Evolutionary conservation across 148 eudicot genomes (phyloP).

Genomic region (Drosera capensis): DNA sequence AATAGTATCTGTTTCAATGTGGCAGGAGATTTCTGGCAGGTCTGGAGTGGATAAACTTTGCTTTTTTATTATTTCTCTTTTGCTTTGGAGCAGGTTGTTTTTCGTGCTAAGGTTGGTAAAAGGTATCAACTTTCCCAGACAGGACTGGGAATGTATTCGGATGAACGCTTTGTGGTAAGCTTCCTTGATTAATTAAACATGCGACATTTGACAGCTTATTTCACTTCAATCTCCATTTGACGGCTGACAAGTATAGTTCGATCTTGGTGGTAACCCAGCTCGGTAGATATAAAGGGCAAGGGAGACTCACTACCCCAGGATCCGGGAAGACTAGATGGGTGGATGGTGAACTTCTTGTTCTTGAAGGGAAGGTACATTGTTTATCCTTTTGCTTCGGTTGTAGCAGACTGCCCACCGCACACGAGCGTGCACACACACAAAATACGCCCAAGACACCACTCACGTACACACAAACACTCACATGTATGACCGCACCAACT

Average conservation of each 20-base stretch:
- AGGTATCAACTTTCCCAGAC: conserved; percentile 89
- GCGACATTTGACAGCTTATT: too few relatives aligned
- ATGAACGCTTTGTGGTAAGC: too few relatives aligned
- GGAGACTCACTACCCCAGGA: conserved; percentile 90
- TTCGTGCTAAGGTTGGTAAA: conserved; percentile 95
- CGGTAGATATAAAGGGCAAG: conserved; percentile 95
- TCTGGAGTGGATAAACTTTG: too few relatives aligned
- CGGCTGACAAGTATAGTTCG: neutral
- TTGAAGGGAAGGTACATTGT: conserved; percentile 76
- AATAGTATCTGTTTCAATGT: too few relatives aligned
- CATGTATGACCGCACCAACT: too few relatives aligned
- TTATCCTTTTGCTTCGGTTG: conserved; percentile 1
- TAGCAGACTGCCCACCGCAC: neutral
- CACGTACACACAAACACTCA: too few relatives aligned
- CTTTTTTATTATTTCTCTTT: neutral
- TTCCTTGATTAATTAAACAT: too few relatives aligned
- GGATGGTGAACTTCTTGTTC: conserved; percentile 95
- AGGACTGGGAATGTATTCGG: too few relatives aligned
- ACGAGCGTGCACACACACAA: neutral
- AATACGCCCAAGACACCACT: too few relatives aligned
- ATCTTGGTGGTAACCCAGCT: conserved; percentile 27
- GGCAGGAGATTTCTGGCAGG: too few relatives aligned
- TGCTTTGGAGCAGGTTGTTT: conserved; percentile 49
- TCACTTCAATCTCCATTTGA: neutral
- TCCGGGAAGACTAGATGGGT: conserved; percentile 85